phyloP scores from a whole-genome alignment of 1,139 yeast species.

The Yamadazyma jaroonii region DNA sequence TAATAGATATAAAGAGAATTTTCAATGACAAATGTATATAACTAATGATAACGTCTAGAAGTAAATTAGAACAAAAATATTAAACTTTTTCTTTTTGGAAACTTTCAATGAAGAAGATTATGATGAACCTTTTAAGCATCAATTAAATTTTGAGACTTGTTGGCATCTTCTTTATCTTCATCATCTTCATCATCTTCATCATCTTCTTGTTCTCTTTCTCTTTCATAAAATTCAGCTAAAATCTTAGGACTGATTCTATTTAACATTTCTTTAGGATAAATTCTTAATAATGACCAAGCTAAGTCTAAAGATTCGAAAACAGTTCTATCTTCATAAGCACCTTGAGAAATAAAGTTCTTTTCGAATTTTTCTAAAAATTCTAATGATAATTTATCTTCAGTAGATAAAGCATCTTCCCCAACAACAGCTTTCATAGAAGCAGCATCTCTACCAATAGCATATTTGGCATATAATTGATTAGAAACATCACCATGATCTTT shows the following conservation, averaged over 20 bases:
- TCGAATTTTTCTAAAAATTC: slow-evolving; percentile 98
- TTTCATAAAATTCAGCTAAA: slow-evolving; percentile 89
- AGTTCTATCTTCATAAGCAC: slow-evolving; percentile 93
- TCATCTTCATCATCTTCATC: slow-evolving; percentile 53
- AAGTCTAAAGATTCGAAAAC: slow-evolving; percentile 94
- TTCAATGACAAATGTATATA: background rate
- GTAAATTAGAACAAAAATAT: background rate
- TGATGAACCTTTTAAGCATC: no score
- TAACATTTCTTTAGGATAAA: slow-evolving; percentile 97
- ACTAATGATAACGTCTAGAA: no score
- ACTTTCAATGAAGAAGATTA: no score
- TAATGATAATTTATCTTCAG: slow-evolving; percentile 93
- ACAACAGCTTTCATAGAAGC: slow-evolving; percentile 99
- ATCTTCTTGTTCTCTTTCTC: slow-evolving; percentile 64
- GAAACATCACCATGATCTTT: slow-evolving; percentile 99
- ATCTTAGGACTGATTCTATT: slow-evolving; percentile 98
- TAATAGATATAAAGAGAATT: slow-evolving; percentile 1
- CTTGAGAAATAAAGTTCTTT: slow-evolving; percentile 91
- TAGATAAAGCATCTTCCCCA: slow-evolving; percentile 98
- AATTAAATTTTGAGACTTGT: slow-evolving; percentile 43
- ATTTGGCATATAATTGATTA: slow-evolving; percentile 96
- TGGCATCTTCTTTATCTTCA: slow-evolving; percentile 18
- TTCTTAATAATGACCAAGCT: slow-evolving; percentile 97
- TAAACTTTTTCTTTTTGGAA: background rate
- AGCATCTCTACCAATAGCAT: slow-evolving; percentile 99